Conservation (phyloP, 1,284 basidiomycete genomes). For the Marasmius oreades region DNA sequence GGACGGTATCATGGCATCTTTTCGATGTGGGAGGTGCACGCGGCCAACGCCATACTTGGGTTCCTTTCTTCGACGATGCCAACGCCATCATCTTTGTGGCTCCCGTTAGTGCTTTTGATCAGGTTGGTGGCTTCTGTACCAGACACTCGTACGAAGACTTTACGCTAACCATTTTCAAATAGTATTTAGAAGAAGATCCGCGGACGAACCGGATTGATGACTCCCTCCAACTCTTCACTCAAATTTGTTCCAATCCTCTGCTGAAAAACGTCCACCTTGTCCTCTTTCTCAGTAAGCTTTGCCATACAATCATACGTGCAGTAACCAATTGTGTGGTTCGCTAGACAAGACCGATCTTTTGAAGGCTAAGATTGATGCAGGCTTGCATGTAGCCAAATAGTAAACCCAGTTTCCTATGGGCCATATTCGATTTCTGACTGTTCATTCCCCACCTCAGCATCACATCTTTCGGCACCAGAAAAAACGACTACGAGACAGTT, state of each 20-base stretch:
- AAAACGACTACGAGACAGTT: constrained; percentile 76
- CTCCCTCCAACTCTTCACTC: constrained; percentile 77
- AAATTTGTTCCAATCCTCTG: constrained; percentile 77
- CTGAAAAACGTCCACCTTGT: constrained; percentile 77
- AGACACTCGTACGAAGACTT: not conserved
- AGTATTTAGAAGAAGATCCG: constrained; percentile 83
- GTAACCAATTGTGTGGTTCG: constrained; percentile 12
- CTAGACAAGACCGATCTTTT: constrained; percentile 77
- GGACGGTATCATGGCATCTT: constrained; percentile 72
- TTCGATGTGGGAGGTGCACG: constrained; percentile 81
- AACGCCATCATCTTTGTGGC: constrained; percentile 85
- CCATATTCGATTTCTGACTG: constrained; percentile 4
- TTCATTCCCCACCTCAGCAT: constrained; percentile 45
- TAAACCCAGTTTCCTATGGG: constrained; percentile 32
- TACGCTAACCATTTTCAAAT: constrained; percentile 5
- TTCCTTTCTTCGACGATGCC: constrained; percentile 78
- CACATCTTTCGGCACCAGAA: constrained; percentile 74
- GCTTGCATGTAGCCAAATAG: constrained; percentile 75
- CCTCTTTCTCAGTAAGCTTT: constrained; percentile 65
- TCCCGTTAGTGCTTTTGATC: constrained; percentile 84
- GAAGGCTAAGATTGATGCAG: constrained; percentile 61
- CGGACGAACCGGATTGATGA: constrained; percentile 80
- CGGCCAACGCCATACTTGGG: constrained; percentile 81
- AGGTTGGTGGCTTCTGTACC: constrained; percentile 37
- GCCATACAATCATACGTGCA: not conserved